Evolutionary conservation across 2,329 filamentous ascomycete species (phyloP).

Genomic region (Hymenoscyphus linearis): DNA sequence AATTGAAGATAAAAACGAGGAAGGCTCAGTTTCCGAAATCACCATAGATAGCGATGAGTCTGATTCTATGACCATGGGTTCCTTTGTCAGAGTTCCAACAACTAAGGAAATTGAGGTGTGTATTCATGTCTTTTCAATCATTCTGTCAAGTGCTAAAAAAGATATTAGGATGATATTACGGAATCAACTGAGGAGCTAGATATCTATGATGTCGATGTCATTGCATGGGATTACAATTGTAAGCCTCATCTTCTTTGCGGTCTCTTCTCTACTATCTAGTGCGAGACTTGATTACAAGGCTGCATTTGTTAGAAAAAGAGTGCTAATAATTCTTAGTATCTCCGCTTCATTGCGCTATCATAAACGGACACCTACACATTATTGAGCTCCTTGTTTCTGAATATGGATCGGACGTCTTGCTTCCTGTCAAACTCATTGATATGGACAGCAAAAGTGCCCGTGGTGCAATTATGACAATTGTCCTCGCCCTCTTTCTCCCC

Average conservation of each 20-base stretch:
- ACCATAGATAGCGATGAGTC: conserved; percentile 25
- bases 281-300: too few species aligned
- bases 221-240: conserved; percentile 71
- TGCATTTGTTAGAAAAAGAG: not conserved
- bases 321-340: conserved; percentile 37
- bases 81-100: conserved; percentile 63
- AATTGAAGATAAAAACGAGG: conserved; percentile 33
- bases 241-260: not conserved
- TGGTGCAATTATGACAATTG: conserved; percentile 62
- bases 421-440: conserved; percentile 58
- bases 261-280: not conserved
- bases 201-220: conserved; percentile 69
- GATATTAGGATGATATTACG: conserved; percentile 42
- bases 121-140: conserved; percentile 44
- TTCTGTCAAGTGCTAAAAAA: conserved; percentile 31
- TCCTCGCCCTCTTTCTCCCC: conserved; percentile 62
- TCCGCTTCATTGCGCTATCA: conserved; percentile 73
- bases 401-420: conserved; percentile 71
- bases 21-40: conserved; percentile 33
- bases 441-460: conserved; percentile 37
- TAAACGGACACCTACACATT: conserved; percentile 63
- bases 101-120: conserved; percentile 40
- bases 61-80: conserved; percentile 58
- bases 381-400: conserved; percentile 65
- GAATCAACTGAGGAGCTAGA: conserved; percentile 66